Percentiles rank a stretch among this genome's conserved stretches.
phyloP scores from a whole-genome alignment of 768 basidiomycete genomes.

The Mycena vitilis region DNA sequence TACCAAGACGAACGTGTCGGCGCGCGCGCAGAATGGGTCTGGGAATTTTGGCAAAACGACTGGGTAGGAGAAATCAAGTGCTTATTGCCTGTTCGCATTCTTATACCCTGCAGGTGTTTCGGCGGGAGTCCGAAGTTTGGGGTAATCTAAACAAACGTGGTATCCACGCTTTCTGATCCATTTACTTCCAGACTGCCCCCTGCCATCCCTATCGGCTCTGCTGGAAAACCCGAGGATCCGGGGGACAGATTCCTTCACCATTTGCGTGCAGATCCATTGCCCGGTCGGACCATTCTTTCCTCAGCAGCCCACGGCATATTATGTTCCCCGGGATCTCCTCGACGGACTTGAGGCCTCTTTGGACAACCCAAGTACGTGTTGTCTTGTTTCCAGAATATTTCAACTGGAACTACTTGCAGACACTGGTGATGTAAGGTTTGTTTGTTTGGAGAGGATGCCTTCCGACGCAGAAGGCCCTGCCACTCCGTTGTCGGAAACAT shows the following conservation, averaged over 20 bases:
- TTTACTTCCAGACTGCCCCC: slow-evolving; percentile 61
- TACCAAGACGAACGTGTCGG: slow-evolving; percentile 69
- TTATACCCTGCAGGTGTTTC: slow-evolving; percentile 49
- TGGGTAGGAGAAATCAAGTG: slow-evolving; percentile 51
- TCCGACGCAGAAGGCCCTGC: slow-evolving; percentile 42
- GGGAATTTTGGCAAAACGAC: slow-evolving; percentile 78
- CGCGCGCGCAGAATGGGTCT: slow-evolving; percentile 77
- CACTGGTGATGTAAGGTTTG: slow-evolving; percentile 82
- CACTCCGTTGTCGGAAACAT: slow-evolving; percentile 43
- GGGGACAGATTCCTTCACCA: slow-evolving; percentile 75
- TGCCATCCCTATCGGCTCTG: slow-evolving; percentile 72
- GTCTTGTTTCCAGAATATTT: not conserved
- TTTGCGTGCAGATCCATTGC: slow-evolving; percentile 81
- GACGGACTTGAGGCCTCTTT: slow-evolving; percentile 77
- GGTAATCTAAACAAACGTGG: slow-evolving; percentile 50
- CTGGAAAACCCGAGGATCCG: slow-evolving; percentile 68
- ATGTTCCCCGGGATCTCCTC: slow-evolving; percentile 74
- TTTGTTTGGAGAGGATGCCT: slow-evolving; percentile 70
- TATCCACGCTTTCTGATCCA: not conserved
- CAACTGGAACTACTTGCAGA: slow-evolving; percentile 47
- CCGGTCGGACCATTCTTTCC: slow-evolving; percentile 69
- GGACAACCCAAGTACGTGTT: slow-evolving; percentile 73
- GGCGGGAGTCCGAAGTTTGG: slow-evolving; percentile 80
- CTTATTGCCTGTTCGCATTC: not conserved
- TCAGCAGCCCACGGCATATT: slow-evolving; percentile 72